Evolutionary conservation across 768 basidiomycete species (phyloP).

Genomic region (Xerocomellus amylosporus): DNA sequence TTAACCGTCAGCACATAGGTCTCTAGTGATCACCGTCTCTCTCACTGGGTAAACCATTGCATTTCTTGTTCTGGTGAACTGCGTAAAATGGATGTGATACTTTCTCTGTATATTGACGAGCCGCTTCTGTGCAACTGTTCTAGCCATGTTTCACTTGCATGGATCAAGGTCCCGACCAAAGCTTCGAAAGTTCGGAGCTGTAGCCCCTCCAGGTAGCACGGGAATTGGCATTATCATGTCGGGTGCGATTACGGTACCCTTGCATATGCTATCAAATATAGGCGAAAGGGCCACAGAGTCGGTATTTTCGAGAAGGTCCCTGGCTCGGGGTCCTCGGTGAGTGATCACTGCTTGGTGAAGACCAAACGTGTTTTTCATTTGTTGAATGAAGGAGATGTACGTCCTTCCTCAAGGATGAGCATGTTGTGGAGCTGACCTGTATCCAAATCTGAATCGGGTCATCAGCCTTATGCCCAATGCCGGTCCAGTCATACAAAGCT

Average conservation of each 20-base stretch:
- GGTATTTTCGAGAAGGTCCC: constrained; percentile 22
- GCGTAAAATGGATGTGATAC: background rate
- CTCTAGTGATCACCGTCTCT: background rate
- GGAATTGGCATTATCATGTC: constrained; percentile 1
- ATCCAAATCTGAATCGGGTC: constrained; percentile 5
- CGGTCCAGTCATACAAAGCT: constrained; percentile 23
- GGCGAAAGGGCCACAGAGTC: constrained; percentile 17
- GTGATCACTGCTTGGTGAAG: background rate
- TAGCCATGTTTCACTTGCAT: background rate
- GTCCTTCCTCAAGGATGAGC: background rate
- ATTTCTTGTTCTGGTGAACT: background rate
- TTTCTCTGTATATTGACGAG: background rate
- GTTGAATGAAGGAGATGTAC: constrained; percentile 14
- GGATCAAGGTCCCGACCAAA: background rate
- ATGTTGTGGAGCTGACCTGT: background rate
- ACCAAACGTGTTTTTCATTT: constrained; percentile 8
- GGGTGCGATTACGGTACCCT: constrained; percentile 19
- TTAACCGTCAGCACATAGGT: background rate
- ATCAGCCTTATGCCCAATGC: constrained; percentile 21
- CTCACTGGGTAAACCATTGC: background rate
- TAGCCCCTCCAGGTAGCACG: background rate
- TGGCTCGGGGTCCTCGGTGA: constrained; percentile 13
- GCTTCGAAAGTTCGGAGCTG: background rate
- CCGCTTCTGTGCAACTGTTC: background rate
- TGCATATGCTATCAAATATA: background rate